Conservation (phyloP, 2,329 filamentous ascomycete genomes). For the Epichloe typhina region DNA sequence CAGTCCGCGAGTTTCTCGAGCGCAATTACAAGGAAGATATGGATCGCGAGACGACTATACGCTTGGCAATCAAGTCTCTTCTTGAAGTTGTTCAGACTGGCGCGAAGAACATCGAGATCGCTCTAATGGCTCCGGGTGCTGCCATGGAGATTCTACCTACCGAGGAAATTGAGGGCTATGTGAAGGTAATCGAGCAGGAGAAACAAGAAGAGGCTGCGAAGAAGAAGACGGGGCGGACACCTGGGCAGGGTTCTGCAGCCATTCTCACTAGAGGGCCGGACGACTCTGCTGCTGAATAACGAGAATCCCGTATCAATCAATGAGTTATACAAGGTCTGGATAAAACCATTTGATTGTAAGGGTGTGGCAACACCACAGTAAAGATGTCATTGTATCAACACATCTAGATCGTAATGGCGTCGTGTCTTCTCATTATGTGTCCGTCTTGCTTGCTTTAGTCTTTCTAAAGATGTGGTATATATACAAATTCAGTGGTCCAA, state of each 20-base stretch:
- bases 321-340: not conserved
- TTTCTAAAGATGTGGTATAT: not conserved
- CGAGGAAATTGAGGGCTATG: slow-evolving; percentile 92
- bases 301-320: slow-evolving; percentile 2
- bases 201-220: slow-evolving; percentile 97
- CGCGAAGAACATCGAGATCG: slow-evolving; percentile 99
- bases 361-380: slow-evolving; percentile 13
- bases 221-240: slow-evolving; percentile 75
- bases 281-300: slow-evolving; percentile 25
- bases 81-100: slow-evolving; percentile 97
- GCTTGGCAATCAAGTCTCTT: slow-evolving; percentile 94
- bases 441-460: not conserved
- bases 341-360: not conserved
- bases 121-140: slow-evolving; percentile 91
- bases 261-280: slow-evolving; percentile 54
- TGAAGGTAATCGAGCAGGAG: slow-evolving; percentile 98
- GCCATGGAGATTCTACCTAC: slow-evolving; percentile 83
- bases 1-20: slow-evolving; percentile 95
- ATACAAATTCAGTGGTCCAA: slow-evolving; percentile 16
- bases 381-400: slow-evolving; percentile 25
- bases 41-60: slow-evolving; percentile 91
- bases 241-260: slow-evolving; percentile 56
- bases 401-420: slow-evolving; percentile 6
- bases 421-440: not conserved
- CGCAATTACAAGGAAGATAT: slow-evolving; percentile 98